phyloP scores from a whole-genome alignment of 2,329 filamentous ascomycete species.

The Hortaea sp. region DNA sequence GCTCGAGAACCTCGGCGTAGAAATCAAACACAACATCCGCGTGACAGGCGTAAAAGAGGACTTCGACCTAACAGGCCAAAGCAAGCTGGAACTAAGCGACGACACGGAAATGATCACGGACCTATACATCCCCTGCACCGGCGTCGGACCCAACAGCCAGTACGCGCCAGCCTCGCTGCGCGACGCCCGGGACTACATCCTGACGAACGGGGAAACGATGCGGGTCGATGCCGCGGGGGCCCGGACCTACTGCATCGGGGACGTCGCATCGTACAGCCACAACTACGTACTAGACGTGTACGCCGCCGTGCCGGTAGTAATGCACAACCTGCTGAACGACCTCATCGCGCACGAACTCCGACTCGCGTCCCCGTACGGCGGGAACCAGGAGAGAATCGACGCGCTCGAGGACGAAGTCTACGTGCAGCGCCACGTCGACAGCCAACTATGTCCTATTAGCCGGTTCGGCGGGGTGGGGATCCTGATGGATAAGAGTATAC shows the following conservation, averaged over 20 bases:
- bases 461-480: conserved; percentile 29
- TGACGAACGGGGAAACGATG: conserved; percentile 19
- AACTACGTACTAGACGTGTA: conserved; percentile 28
- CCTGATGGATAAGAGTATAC: conserved; percentile 27
- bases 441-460: conserved; percentile 31
- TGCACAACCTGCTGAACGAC: conserved; percentile 26
- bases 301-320: conserved; percentile 25
- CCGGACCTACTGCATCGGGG: conserved; percentile 28
- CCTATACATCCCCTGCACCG: conserved; percentile 27
- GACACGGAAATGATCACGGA: conserved; percentile 13
- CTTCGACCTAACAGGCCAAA: background rate
- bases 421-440: conserved; percentile 12
- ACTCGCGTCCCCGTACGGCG: conserved; percentile 16
- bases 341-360: conserved; percentile 19
- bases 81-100: background rate
- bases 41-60: background rate
- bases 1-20: conserved; percentile 23
- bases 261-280: conserved; percentile 23
- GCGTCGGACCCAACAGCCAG: conserved; percentile 23
- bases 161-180: conserved; percentile 21
- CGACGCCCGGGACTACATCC: conserved; percentile 19
- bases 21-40: conserved; percentile 21
- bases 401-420: conserved; percentile 23
- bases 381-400: conserved; percentile 7
- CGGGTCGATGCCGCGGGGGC: conserved; percentile 18